These are phyloP conservation scores for Chytridium lagenaria DNA, from an alignment of 371 early-diverging fungal species.

Conservation along the genomic window DNA sequence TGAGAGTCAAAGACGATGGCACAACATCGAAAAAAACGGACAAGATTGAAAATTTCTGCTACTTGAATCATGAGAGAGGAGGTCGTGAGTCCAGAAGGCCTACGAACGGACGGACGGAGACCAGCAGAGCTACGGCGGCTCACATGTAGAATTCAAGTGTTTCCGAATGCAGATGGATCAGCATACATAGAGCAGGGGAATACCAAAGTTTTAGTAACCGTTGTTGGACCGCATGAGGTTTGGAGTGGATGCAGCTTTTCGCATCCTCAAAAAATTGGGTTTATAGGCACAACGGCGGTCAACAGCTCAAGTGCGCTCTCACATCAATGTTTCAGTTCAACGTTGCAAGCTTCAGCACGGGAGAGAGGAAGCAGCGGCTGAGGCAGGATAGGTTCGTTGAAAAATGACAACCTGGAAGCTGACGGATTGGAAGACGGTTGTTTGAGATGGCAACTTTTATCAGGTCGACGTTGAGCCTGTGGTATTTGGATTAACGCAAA, in stretches of 20 bases:
- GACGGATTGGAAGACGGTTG: constrained; percentile 65
- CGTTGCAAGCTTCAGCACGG: constrained; percentile 89
- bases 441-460: constrained; percentile 84
- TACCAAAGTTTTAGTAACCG: constrained; percentile 89
- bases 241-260: background rate
- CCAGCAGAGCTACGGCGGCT: constrained; percentile 88
- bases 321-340: constrained; percentile 90
- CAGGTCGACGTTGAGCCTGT: constrained; percentile 91
- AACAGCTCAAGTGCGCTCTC: constrained; percentile 75
- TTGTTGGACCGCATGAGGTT: constrained; percentile 94
- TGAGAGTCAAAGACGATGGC: too few relatives aligned
- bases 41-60: too few relatives aligned
- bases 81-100: constrained; percentile 51
- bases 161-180: constrained; percentile 89
- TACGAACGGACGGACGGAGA: constrained; percentile 94
- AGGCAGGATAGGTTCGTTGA: constrained; percentile 79
- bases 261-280: background rate
- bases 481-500: constrained; percentile 68
- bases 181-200: constrained; percentile 95
- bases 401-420: background rate
- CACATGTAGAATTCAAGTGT: constrained; percentile 76
- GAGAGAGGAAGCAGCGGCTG: constrained; percentile 81
- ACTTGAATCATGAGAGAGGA: constrained; percentile 14
- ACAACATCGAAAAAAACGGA: too few relatives aligned
- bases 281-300: constrained; percentile 65